phyloP scores from a whole-genome alignment of 345 rosid genomes.

The Salix purpurea region DNA sequence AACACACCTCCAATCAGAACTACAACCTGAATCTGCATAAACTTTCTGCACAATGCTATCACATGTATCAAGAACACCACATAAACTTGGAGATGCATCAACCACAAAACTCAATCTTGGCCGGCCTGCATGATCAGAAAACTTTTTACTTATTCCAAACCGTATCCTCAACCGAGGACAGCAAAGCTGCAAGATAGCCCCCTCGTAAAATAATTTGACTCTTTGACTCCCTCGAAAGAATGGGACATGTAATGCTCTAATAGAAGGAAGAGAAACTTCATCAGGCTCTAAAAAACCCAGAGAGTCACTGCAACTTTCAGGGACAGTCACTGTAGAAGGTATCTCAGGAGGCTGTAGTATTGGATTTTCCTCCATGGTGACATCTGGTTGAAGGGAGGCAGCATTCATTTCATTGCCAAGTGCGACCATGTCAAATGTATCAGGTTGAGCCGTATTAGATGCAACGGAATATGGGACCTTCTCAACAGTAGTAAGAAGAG shows the following conservation, averaged over 20 bases:
- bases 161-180: slow-evolving; percentile 50
- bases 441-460: slow-evolving; percentile 20
- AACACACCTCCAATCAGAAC: slow-evolving; percentile 62
- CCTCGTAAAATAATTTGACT: slow-evolving; percentile 42
- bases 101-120: slow-evolving; percentile 64
- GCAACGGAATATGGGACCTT: slow-evolving; percentile 25
- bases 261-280: slow-evolving; percentile 42
- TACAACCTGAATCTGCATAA: slow-evolving; percentile 46
- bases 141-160: slow-evolving; percentile 57
- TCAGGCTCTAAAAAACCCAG: slow-evolving; percentile 50
- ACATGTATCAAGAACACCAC: slow-evolving; percentile 59
- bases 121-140: slow-evolving; percentile 48
- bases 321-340: slow-evolving; percentile 23
- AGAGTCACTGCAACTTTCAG: slow-evolving; percentile 38
- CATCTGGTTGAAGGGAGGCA: slow-evolving; percentile 37
- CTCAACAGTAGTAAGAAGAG: slow-evolving; percentile 37
- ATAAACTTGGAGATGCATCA: slow-evolving; percentile 48
- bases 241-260: slow-evolving; percentile 49
- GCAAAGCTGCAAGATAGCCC: slow-evolving; percentile 49
- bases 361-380: slow-evolving; percentile 50
- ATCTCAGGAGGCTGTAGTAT: slow-evolving; percentile 21
- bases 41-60: slow-evolving; percentile 41
- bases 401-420: slow-evolving; percentile 43
- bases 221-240: slow-evolving; percentile 41
- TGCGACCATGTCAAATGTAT: slow-evolving; percentile 51